Base-by-base conservation (phyloP, 352 stramenopile species). In the Globisporangium middletonii region DNA sequence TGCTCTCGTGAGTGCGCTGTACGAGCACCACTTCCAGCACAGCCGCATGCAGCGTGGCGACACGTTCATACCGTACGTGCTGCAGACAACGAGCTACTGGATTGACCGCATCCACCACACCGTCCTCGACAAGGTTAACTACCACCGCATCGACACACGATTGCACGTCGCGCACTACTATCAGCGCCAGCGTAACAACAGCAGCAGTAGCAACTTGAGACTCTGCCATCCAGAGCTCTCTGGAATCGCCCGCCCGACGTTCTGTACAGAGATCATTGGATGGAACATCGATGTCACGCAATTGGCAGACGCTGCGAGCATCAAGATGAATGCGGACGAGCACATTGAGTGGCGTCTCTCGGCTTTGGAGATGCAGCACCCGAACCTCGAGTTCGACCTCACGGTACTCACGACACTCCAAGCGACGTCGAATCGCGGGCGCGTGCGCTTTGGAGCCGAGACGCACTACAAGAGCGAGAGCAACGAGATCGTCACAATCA, bases 401-500 rank as follows among this genome's bases (percentile, higher is more conserved):
- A 58, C 43, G 8, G 13, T 76, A 19, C 2, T 73, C 33, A 63
- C 68, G 0, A 64, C 66, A 0, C 55, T 38, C 4, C 28, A 33
- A n/a, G 26, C 9, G 8, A 5, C 3, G 2, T 41, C 55, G 38
- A 62, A 55, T 13, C 3, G 23, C 6, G 37, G 6, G 0, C 12
- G 37, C 19, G 0, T 45, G 4, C 51, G 51, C 3, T 38, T 23
- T 4, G 9, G 44, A 12, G 42, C 63, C 52, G 54, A 23, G 12
- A 26, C 47, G 4, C 41, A 52, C 47, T 37, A 18, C 47, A 37
- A 26, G 7, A 38, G 47, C 18, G 63, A 80, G 18, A 65, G 57
- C 15, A 43, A 66, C 0, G 72, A 80, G 37, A 50, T 77, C 12
- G 57, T 71, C 11, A 65, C 71, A 5, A 26, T 80, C 18, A 73